phyloP scores from a whole-genome alignment of 2,329 filamentous ascomycete species.

The Colletotrichum phormii region DNA sequence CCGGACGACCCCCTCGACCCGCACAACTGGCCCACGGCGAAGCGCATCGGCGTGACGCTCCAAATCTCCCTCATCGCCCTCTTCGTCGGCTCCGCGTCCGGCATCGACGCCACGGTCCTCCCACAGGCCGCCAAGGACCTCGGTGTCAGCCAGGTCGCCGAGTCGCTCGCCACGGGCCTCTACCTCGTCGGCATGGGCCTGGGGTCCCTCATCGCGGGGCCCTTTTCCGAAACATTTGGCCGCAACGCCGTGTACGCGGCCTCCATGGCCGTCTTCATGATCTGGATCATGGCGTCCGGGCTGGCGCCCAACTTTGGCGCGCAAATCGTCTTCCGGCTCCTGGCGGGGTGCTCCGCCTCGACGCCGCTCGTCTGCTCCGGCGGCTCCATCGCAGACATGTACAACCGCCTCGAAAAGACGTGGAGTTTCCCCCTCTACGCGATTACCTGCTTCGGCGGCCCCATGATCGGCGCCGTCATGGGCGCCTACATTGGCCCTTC shows the following conservation, averaged over 20 bases:
- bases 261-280: constrained; percentile 54
- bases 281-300: constrained; percentile 58
- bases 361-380: constrained; percentile 57
- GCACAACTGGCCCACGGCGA: constrained; percentile 55
- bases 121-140: constrained; percentile 57
- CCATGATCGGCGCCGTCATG: constrained; percentile 53
- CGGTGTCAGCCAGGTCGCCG: constrained; percentile 61
- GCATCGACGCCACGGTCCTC: constrained; percentile 63
- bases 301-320: constrained; percentile 55
- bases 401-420: constrained; percentile 48
- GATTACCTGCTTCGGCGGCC: constrained; percentile 54
- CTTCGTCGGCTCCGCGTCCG: constrained; percentile 61
- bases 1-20: constrained; percentile 56
- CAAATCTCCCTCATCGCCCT: constrained; percentile 60
- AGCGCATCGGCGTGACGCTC: constrained; percentile 51
- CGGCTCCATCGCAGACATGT: constrained; percentile 56
- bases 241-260: constrained; percentile 54
- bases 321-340: constrained; percentile 59
- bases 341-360: constrained; percentile 59
- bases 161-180: constrained; percentile 58
- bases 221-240: constrained; percentile 52
- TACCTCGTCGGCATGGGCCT: constrained; percentile 51
- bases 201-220: constrained; percentile 50
- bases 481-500: constrained; percentile 75
- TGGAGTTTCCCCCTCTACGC: constrained; percentile 59